Base-by-base conservation (phyloP, 1,284 basidiomycete species). In the Athelia sp. region DNA sequence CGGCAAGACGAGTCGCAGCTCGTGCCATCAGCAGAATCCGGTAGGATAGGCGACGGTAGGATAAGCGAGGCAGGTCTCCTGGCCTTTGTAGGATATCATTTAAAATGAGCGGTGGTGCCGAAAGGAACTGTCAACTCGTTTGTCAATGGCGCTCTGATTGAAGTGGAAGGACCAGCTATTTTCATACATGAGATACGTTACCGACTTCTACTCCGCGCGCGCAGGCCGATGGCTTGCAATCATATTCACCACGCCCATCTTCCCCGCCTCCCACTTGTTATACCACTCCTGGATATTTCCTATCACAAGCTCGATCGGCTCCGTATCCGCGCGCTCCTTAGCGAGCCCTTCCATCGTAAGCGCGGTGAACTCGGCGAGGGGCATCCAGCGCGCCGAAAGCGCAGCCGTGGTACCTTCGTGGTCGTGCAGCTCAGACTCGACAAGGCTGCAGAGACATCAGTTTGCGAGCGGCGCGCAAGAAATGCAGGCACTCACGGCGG, bases 341-440 rank as follows among this genome's bases (percentile, higher is more conserved):
- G 62, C 56, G 19, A 86, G 67, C 1, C 76, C 75, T 13, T 73
- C 69, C 62, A 84, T 67, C 0, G 73, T 70, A 10, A 60, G 53
- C 45, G 68, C 62, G 4, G 69, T 78, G 56, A 75, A 84, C 52
- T 76, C 67, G 45, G 72, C 70, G 18, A 84, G 63, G 0, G 82
- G 76, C 76, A 85, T 79, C 81, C 81, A 84, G 45, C 72, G 56
- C 51, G 76, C 77, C 32, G 75, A 74, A 8, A 81, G 58, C n/a
- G 35, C 56, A 38, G 70, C 68, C 1, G 75, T 74, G 0, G 70
- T 79, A 22, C 79, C 80, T 62, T 79, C 73, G 24, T 71, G 67
- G 52, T 84, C 81, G 58, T 86, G 82, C 24, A 84, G 65, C 56
- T 85, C 82, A 4, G 82, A 84, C 62, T 83, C 80, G 14, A 81